A percentile compares a stretch with the other conserved stretches of the same genome.
Evolutionary conservation across 257 asterid species (phyloP).

Genomic region (Thymus mandschuricus): DNA sequence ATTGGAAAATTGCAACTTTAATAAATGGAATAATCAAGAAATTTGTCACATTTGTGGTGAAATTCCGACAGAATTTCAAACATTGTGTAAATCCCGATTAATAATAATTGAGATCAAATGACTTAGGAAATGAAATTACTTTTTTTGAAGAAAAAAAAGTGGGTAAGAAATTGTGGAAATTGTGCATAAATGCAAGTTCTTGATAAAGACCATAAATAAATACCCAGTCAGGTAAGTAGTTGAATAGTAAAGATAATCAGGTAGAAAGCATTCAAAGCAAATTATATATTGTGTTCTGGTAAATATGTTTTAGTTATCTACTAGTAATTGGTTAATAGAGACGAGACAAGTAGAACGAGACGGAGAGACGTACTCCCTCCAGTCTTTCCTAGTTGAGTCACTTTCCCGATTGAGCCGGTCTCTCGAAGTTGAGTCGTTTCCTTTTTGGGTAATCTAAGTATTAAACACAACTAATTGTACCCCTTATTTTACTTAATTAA

Average conservation of each 20-base stretch:
- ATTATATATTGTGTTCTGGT: neutral
- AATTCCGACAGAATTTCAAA: neutral
- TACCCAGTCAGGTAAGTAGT: constrained; percentile 28
- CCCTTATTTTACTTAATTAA: too few relatives aligned
- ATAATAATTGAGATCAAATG: too few relatives aligned
- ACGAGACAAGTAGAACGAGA: too few relatives aligned
- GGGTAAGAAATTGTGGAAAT: neutral
- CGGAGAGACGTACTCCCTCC: too few relatives aligned
- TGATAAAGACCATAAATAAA: constrained; percentile 25
- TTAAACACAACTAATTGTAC: too few relatives aligned
- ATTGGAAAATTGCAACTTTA: neutral
- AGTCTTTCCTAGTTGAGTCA: too few relatives aligned
- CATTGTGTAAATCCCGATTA: neutral
- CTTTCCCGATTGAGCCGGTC: too few relatives aligned
- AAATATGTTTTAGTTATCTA: neutral
- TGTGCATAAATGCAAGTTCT: neutral
- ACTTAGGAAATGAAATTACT: neutral
- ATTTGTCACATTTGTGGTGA: too few relatives aligned
- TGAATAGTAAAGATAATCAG: constrained; percentile 28
- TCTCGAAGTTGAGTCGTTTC: too few relatives aligned
- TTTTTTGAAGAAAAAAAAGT: neutral
- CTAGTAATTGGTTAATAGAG: too few relatives aligned
- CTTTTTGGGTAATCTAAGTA: too few relatives aligned
- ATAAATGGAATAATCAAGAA: neutral
- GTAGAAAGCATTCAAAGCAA: constrained; percentile 28